These are phyloP conservation scores for Venturia nashicola DNA, from an alignment of 2,329 filamentous ascomycete genomes.

Conservation along the genomic window DNA sequence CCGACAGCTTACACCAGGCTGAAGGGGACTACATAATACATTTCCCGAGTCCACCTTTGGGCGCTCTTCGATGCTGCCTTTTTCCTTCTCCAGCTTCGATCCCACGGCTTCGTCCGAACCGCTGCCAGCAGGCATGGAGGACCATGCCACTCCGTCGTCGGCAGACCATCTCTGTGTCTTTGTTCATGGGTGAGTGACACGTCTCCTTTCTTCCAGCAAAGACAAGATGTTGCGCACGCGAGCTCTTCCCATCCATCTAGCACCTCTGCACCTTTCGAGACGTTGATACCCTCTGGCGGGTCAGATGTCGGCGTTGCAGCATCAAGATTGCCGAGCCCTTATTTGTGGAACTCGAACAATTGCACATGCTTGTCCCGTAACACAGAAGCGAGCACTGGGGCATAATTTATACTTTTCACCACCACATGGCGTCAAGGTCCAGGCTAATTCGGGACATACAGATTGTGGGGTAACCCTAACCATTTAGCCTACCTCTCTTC, in stretches of 20 bases:
- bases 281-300: not conserved
- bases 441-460: conserved; percentile 15
- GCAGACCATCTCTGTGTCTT: conserved; percentile 8
- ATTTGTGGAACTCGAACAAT: not conserved
- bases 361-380: not conserved
- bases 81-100: conserved; percentile 4
- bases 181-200: conserved; percentile 7
- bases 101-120: not conserved
- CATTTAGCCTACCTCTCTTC: conserved; percentile 60
- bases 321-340: not conserved
- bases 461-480: conserved; percentile 69
- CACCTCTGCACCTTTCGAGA: not conserved
- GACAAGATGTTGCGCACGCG: not conserved
- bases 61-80: not conserved
- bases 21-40: not conserved
- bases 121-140: conserved; percentile 4
- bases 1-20: not conserved
- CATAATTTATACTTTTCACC: not conserved
- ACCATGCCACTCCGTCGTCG: not conserved
- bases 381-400: not conserved
- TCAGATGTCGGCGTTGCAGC: not conserved
- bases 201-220: not conserved
- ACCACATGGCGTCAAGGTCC: not conserved
- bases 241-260: not conserved
- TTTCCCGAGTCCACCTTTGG: not conserved